Conservation (phyloP, 2,329 filamentous ascomycete species). For the Coniochaeta prunicola region DNA sequence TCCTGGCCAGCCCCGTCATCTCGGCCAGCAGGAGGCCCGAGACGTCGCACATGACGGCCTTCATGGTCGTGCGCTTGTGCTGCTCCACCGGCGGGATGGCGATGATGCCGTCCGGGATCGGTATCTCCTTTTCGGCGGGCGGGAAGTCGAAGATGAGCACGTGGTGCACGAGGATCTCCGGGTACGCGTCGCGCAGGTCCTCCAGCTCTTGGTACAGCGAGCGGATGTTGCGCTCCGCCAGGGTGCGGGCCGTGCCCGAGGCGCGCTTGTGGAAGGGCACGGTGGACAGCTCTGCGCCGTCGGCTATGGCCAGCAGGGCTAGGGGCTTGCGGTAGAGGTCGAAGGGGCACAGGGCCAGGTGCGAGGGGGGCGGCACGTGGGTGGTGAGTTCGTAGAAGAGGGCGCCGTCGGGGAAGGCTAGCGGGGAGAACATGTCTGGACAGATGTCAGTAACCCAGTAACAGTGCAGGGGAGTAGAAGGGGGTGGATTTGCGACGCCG, state of each 20-base stretch:
- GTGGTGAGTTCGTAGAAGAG: conserved; percentile 86
- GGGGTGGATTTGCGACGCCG: conserved; percentile 18
- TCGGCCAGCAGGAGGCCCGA: conserved; percentile 68
- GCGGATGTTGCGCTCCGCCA: conserved; percentile 49
- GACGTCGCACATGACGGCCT: conserved; percentile 73
- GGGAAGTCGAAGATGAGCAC: conserved; percentile 73
- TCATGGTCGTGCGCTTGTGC: conserved; percentile 72
- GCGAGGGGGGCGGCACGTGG: conserved; percentile 70
- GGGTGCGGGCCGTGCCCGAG: conserved; percentile 43
- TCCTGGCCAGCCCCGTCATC: conserved; percentile 67
- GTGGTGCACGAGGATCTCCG: conserved; percentile 70
- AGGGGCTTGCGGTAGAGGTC: conserved; percentile 84
- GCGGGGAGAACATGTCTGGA: conserved; percentile 85
- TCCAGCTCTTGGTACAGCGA: conserved; percentile 61
- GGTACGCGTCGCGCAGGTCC: conserved; percentile 63
- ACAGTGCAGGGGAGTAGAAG: background rate
- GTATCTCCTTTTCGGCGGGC: conserved; percentile 37
- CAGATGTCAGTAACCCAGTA: conserved; percentile 5
- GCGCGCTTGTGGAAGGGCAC: conserved; percentile 45
- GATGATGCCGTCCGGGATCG: conserved; percentile 60
- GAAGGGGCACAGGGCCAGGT: conserved; percentile 77
- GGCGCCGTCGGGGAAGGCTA: conserved; percentile 77
- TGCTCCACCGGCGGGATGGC: conserved; percentile 61
- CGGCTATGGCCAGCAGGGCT: conserved; percentile 75
- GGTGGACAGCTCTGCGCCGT: conserved; percentile 62